Conservation (phyloP, 2,329 filamentous ascomycete species). For the Neophaeococcomyces mojaviensis region DNA sequence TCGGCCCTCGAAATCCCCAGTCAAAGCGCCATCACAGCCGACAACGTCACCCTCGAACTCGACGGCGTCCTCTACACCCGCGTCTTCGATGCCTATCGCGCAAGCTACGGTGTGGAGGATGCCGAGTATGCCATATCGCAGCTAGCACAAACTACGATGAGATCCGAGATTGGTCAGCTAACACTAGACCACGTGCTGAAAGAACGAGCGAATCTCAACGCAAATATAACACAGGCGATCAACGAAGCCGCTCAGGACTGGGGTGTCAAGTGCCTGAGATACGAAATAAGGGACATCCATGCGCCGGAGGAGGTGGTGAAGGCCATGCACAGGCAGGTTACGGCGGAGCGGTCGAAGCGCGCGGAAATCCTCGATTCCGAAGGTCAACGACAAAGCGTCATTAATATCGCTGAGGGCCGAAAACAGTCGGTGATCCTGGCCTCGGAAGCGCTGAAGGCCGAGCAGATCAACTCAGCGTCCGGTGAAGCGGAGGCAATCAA, state of each 20-base stretch:
- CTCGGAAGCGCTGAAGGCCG: conserved; percentile 79
- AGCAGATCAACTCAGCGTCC: conserved; percentile 85
- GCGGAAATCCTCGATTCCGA: conserved; percentile 97
- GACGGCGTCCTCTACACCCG: conserved; percentile 93
- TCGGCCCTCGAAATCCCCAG: conserved; percentile 92
- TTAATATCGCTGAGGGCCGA: conserved; percentile 96
- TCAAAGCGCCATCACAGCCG: conserved; percentile 94
- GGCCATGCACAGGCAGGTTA: conserved; percentile 97
- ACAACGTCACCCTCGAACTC: conserved; percentile 94
- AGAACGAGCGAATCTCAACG: conserved; percentile 91
- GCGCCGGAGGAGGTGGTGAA: conserved; percentile 87
- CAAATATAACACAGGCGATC: conserved; percentile 97
- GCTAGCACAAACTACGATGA: conserved; percentile 97
- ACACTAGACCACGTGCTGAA: conserved; percentile 96
- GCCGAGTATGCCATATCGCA: conserved; percentile 98
- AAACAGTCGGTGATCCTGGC: conserved; percentile 97
- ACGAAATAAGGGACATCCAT: conserved; percentile 98
- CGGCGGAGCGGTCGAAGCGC: conserved; percentile 91
- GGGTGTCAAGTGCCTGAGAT: conserved; percentile 91
- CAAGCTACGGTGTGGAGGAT: conserved; percentile 96
- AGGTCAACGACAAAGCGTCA: conserved; percentile 91
- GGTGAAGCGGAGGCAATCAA: conserved; percentile 93
- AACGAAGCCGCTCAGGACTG: conserved; percentile 96
- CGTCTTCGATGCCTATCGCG: conserved; percentile 97
- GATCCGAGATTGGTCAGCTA: conserved; percentile 93